Evolutionary conservation across 495 filamentous ascomycete species (phyloP).

Genomic region (Lophiotrema nucula): DNA sequence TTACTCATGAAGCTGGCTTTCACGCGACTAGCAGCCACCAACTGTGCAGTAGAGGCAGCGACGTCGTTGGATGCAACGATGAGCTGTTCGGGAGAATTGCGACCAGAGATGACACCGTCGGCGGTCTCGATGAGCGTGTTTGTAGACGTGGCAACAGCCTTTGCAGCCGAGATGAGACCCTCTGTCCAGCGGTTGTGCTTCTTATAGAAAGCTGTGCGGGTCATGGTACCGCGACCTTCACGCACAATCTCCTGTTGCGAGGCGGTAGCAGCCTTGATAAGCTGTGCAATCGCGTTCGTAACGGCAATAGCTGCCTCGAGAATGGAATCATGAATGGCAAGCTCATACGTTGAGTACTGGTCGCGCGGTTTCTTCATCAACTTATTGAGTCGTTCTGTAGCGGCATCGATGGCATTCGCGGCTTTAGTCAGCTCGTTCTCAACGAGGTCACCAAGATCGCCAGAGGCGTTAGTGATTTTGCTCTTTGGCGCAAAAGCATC

Average conservation of each 20-base stretch:
- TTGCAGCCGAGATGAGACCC: slow-evolving; percentile 92
- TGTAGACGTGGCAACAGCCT: slow-evolving; percentile 87
- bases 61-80: slow-evolving; percentile 98
- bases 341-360: slow-evolving; percentile 93
- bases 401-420: slow-evolving; percentile 92
- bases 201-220: slow-evolving; percentile 97
- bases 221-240: slow-evolving; percentile 83
- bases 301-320: slow-evolving; percentile 92
- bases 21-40: slow-evolving; percentile 91
- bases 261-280: slow-evolving; percentile 93
- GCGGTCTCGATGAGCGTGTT: slow-evolving; percentile 97
- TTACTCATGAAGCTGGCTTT: slow-evolving; percentile 98
- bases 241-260: slow-evolving; percentile 98
- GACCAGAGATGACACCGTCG: slow-evolving; percentile 86
- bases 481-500: slow-evolving; percentile 86
- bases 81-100: slow-evolving; percentile 92
- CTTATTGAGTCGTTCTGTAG: slow-evolving; percentile 81
- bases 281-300: slow-evolving; percentile 90
- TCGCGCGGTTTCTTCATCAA: slow-evolving; percentile 92
- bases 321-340: slow-evolving; percentile 91
- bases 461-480: slow-evolving; percentile 70
- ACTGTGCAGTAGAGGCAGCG: slow-evolving; percentile 89
- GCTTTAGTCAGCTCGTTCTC: slow-evolving; percentile 89
- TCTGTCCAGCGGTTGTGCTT: slow-evolving; percentile 98
- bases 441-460: slow-evolving; percentile 90